These are phyloP conservation scores for Trametes hirsuta DNA, from an alignment of 1,284 basidiomycete species.

Conservation along the genomic window DNA sequence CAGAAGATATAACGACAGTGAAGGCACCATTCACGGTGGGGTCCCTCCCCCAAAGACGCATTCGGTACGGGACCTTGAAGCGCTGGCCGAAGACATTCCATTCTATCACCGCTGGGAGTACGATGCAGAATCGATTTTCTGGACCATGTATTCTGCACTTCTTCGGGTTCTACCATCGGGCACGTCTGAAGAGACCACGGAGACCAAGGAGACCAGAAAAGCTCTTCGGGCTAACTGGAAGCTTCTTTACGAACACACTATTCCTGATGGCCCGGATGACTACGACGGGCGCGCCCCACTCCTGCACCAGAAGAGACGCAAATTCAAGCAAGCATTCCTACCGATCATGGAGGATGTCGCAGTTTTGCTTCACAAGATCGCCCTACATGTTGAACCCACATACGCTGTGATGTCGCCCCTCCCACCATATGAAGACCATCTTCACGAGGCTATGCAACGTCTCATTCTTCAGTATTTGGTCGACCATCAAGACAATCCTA, in stretches of 20 bases:
- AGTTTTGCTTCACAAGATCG: not conserved
- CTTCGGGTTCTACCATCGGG: not conserved
- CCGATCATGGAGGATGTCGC: not conserved
- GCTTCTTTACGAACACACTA: not conserved
- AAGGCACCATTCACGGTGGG: not conserved
- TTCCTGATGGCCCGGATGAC: no score
- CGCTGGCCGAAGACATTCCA: not conserved
- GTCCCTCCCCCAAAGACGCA: not conserved
- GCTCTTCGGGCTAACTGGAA: not conserved
- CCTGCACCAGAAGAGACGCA: not conserved
- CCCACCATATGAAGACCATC: not conserved
- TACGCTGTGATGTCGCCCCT: not conserved
- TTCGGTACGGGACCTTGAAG: not conserved
- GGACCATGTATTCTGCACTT: not conserved
- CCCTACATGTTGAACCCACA: not conserved
- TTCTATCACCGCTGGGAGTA: conserved; percentile 5
- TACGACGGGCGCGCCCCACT: not conserved
- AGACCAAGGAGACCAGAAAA: not conserved
- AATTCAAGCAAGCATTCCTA: not conserved
- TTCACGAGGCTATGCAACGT: not conserved
- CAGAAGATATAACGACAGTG: not conserved
- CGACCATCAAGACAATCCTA: not conserved
- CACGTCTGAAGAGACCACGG: not conserved
- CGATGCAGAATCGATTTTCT: conserved; percentile 7
- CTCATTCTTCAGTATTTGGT: not conserved